Evolutionary conservation across 2,329 filamentous ascomycete genomes (phyloP).

Genomic region (Pestalotiopsis sp.): DNA sequence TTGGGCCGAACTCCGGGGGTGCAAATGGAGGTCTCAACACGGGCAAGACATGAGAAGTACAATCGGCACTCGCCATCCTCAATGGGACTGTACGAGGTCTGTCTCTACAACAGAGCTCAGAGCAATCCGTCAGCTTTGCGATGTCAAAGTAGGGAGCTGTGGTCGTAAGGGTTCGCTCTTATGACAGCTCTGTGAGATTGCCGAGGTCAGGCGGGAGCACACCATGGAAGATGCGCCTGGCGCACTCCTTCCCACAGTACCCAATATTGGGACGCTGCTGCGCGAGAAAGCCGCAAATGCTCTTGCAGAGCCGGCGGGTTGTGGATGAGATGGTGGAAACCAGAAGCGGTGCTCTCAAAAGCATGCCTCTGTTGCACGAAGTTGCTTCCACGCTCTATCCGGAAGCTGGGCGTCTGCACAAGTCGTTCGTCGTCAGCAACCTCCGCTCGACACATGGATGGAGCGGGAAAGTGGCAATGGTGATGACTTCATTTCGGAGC

Average conservation of each 20-base stretch:
- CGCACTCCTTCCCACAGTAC: neutral
- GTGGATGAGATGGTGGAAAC: neutral
- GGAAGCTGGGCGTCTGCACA: neutral
- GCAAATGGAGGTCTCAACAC: constrained; percentile 11
- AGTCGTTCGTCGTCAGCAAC: neutral
- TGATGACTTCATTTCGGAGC: constrained; percentile 7
- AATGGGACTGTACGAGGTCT: constrained; percentile 3
- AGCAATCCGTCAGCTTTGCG: neutral
- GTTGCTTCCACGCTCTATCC: neutral
- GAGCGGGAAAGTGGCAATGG: neutral
- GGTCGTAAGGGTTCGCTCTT: neutral
- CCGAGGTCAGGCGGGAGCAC: neutral
- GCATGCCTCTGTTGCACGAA: neutral
- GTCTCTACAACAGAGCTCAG: neutral
- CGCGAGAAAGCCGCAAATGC: neutral
- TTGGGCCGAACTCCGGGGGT: constrained; percentile 7
- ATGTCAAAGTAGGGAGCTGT: neutral
- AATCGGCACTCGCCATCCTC: constrained; percentile 18
- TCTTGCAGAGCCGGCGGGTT: neutral
- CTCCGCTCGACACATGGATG: neutral
- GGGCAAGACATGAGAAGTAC: constrained; percentile 21
- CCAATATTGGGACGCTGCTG: neutral
- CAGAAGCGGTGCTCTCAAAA: neutral
- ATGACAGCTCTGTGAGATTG: neutral
- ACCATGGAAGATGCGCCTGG: neutral